Base-by-base conservation (phyloP, 306 rosid species). In the Trifolium pratense region DNA sequence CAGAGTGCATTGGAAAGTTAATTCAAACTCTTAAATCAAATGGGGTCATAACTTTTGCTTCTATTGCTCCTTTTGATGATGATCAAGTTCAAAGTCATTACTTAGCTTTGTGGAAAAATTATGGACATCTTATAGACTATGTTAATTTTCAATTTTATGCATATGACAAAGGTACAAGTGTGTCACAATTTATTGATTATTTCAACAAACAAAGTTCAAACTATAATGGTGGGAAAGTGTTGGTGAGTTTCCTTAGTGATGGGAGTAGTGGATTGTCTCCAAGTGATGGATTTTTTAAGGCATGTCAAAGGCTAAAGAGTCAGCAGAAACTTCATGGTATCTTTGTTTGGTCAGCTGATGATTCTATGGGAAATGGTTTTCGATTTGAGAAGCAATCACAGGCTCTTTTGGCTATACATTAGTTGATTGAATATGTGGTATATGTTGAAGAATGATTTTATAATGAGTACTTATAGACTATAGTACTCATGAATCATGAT, bases 301-400 rank as follows among this genome's bases (percentile, higher is more conserved):
- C 96, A 0, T 92, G 96, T 49, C 26, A 31, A 0, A 72, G n/a
- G 73, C 80, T 92, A 8, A 92, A 49, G 73, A 81, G 45, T 56
- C 78, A 87, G 74, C 64, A 82, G 0, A 68, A 79, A 7, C 95
- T 92, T 25, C 63, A 83, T 80, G 91, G 98, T 0, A 90, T 92
- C 70, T 92, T 92, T 78, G 82, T 90, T 3, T 89, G 91, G 97
- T 89, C 87, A 23, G 97, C 96, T n/a, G 98, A 92, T 83, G 97
- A 90, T 14, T 90, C 98, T 14, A 78, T 52, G 89, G 82, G 52
- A 7, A 79, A 76, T 59, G 87, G 84, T 11, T 89, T 92, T 60
- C 85, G 73, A 15, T 90, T 81, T 66, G 98, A 92, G 87, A 89
- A 86, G 77, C 85, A 78, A 64, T 82, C 96, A 13, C 96, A 87